phyloP scores from a whole-genome alignment of 441 rosid genomes.

The Macaranga tanarius region DNA sequence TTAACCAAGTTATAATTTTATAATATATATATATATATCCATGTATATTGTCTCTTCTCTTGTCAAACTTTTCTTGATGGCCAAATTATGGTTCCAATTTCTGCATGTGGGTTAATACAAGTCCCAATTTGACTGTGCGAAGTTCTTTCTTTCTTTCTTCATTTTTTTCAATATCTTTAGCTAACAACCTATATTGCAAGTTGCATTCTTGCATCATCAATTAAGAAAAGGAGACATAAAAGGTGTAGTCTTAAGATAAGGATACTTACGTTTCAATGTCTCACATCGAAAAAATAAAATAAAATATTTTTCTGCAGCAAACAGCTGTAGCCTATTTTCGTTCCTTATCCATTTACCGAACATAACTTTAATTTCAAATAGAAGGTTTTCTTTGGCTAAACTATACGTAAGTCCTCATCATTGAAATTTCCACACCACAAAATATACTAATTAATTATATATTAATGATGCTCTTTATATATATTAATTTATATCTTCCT shows the following conservation, averaged over 20 bases:
- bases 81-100: background rate
- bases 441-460: background rate
- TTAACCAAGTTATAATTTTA: too few relatives aligned
- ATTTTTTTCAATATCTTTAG: background rate
- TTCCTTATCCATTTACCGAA: conserved; percentile 39
- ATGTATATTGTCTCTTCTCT: too few relatives aligned
- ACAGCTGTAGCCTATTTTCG: conserved; percentile 23
- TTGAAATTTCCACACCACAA: conserved; percentile 1
- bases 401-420: conserved; percentile 12
- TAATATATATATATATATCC: too few relatives aligned
- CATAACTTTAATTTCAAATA: conserved; percentile 14
- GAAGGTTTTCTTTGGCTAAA: background rate
- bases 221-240: background rate
- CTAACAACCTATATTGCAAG: conserved; percentile 6
- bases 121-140: background rate
- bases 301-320: background rate
- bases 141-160: background rate
- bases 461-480: background rate
- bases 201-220: conserved; percentile 28
- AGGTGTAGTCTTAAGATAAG: conserved; percentile 31
- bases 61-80: background rate
- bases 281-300: conserved; percentile 1
- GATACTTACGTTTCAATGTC: conserved; percentile 29
- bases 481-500: conserved; percentile 3
- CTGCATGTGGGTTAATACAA: conserved; percentile 3